Percentiles rank a stretch among this genome's conserved stretches.
These are phyloP conservation scores for Pestalotiopsis sp. DNA, from an alignment of 2,329 filamentous ascomycete species.

Conservation along the genomic window DNA sequence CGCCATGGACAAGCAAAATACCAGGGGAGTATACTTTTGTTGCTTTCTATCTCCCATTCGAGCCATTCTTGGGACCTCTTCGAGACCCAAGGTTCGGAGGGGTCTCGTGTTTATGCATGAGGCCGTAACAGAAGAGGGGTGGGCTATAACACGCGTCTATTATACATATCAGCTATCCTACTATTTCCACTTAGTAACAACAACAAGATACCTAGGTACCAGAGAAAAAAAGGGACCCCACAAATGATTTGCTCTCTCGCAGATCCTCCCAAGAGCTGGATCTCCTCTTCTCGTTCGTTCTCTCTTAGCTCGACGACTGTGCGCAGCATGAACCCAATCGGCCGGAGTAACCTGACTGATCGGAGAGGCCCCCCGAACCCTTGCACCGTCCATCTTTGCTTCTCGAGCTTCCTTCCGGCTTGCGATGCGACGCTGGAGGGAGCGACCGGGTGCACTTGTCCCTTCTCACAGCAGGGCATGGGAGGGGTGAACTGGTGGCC, in stretches of 20 bases:
- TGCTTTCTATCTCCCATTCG: not conserved
- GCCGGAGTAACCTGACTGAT: not conserved
- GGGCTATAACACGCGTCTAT: not conserved
- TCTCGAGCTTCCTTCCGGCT: not conserved
- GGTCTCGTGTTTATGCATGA: not conserved
- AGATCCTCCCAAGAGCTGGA: not conserved
- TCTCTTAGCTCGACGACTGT: not conserved
- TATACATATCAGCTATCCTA: not conserved
- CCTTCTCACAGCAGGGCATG: not conserved
- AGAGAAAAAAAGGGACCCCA: not conserved
- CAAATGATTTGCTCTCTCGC: not conserved
- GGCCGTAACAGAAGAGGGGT: not conserved
- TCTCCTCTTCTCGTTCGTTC: no score
- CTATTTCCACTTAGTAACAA: not conserved
- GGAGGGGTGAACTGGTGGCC: conserved; percentile 13
- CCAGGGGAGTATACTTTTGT: not conserved
- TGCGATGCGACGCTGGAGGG: not conserved
- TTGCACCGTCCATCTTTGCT: not conserved
- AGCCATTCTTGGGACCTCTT: not conserved
- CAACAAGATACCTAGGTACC: not conserved
- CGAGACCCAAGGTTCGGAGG: not conserved
- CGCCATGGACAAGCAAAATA: not conserved
- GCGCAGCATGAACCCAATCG: not conserved
- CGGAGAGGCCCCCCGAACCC: not conserved
- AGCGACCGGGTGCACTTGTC: not conserved